A percentile compares a stretch with the other conserved stretches of the same genome.
Conservation (phyloP, 2,329 filamentous ascomycete genomes). For the Lasiodiplodia gonubiensis region DNA sequence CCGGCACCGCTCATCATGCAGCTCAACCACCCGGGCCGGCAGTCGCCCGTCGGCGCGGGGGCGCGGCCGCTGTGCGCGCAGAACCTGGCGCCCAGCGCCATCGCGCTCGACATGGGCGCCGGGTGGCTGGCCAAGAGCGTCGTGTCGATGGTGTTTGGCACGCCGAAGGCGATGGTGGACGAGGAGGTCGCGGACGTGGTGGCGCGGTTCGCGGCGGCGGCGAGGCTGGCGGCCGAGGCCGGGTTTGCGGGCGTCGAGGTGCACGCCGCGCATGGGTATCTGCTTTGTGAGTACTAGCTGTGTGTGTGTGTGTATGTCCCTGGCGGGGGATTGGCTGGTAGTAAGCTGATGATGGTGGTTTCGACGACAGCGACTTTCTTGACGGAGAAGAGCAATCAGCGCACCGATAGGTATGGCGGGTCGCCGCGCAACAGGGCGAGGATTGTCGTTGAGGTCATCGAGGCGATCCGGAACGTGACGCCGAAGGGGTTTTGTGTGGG, state of each 20-base stretch:
- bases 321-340: no score
- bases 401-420: constrained; percentile 57
- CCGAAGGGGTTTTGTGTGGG: constrained; percentile 53
- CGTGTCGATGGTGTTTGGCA: constrained; percentile 49
- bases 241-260: constrained; percentile 62
- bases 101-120: constrained; percentile 51
- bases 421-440: constrained; percentile 51
- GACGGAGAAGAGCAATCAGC: constrained; percentile 47
- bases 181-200: constrained; percentile 62
- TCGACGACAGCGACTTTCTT: background rate
- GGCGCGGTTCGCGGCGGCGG: constrained; percentile 59
- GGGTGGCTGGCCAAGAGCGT: constrained; percentile 13
- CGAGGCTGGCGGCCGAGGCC: constrained; percentile 55
- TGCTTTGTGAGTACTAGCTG: background rate
- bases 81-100: constrained; percentile 52
- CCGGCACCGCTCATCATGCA: constrained; percentile 48
- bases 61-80: constrained; percentile 46
- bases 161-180: constrained; percentile 62
- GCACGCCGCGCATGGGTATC: constrained; percentile 51
- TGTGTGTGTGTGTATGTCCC: no score
- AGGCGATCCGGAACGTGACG: constrained; percentile 49
- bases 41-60: constrained; percentile 50
- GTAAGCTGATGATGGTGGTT: background rate
- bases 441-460: constrained; percentile 54
- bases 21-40: constrained; percentile 56